Evolutionary conservation across 352 stramenopile species (phyloP), one percentile per base, ranked within the genome.

Genomic region (Globisporangium mamillatum): DNA sequence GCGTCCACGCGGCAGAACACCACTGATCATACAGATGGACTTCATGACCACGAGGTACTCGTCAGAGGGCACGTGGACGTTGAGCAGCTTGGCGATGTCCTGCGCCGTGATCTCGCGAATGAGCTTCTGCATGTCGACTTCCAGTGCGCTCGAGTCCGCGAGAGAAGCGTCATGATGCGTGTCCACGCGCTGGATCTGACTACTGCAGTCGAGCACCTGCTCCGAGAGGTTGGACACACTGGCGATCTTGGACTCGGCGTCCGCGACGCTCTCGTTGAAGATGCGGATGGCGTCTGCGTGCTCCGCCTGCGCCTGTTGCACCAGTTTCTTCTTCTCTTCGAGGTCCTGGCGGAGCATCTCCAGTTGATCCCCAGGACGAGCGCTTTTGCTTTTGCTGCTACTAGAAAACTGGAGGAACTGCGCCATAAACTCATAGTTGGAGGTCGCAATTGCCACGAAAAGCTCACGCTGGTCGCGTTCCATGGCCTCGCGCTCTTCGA

Each of bases 51-150:
- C 77, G 2, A 92, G 66, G 3, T 73, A 78, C 8, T 74, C 73
- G 9, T 77, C 77, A 6, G 81, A 74, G 10, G 87, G 87, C 29
- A 89, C 72, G 52, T 88, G 68, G 0, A 75, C 69, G 60, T 89
- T 91, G 1, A 94, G 75, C 9, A 94, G 44, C 20, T 73, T 72
- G 0, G 86, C 82, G n/a, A 93, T 81, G n/a, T 92, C 82, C 32
- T 88, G 77, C 52, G 86, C 84, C 22, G 86, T 92, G 66, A 94
- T 90, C 57, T 84, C 72, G 1, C 82, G 77, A 41, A 91, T 90
- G 58, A 88, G 71, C 6, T 63, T 66, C 0, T 88, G 76, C 76
- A 94, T 82, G 12, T 90, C 80, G 8, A 66, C 74, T 62, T 94
- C 84, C 1, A 94, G 67, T 2, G 75, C 75, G 50, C 71, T 82